Conservation (phyloP, 163 green algal species). For the Scenedesmus sp. region DNA sequence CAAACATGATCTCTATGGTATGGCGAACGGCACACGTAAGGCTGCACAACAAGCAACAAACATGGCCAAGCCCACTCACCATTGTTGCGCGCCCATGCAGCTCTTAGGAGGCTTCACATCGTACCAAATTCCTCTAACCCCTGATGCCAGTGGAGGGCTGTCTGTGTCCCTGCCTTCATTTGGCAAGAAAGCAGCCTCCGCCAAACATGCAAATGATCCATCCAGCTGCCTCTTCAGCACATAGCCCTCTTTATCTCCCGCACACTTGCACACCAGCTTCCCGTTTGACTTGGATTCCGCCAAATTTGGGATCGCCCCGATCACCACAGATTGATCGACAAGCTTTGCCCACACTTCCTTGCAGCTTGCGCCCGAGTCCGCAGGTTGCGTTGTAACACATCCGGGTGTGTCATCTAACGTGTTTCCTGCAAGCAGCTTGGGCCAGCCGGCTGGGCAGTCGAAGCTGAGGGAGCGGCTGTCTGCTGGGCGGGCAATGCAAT, state of each 20-base stretch:
- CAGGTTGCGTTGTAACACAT: not conserved
- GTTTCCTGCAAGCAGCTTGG: not conserved
- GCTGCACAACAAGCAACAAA: too few relatives aligned
- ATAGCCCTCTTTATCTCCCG: not conserved
- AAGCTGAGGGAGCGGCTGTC: not conserved
- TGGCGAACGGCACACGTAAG: too few relatives aligned
- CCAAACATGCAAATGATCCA: not conserved
- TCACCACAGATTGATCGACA: not conserved
- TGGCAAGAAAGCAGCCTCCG: not conserved
- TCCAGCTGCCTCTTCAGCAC: not conserved
- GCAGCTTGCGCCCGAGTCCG: not conserved
- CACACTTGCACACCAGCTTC: not conserved
- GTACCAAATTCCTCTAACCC: not conserved
- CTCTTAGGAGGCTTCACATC: not conserved
- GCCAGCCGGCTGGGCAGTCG: not conserved
- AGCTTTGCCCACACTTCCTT: not conserved
- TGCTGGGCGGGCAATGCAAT: not conserved
- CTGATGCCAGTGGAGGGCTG: not conserved
- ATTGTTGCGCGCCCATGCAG: too few relatives aligned
- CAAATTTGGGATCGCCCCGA: too few relatives aligned
- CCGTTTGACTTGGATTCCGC: not conserved
- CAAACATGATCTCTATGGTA: too few relatives aligned
- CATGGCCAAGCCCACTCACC: too few relatives aligned
- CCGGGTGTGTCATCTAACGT: not conserved
- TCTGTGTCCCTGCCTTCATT: not conserved